Conservation (phyloP, 495 filamentous ascomycete genomes). For the Aspergillus avenaceus region DNA sequence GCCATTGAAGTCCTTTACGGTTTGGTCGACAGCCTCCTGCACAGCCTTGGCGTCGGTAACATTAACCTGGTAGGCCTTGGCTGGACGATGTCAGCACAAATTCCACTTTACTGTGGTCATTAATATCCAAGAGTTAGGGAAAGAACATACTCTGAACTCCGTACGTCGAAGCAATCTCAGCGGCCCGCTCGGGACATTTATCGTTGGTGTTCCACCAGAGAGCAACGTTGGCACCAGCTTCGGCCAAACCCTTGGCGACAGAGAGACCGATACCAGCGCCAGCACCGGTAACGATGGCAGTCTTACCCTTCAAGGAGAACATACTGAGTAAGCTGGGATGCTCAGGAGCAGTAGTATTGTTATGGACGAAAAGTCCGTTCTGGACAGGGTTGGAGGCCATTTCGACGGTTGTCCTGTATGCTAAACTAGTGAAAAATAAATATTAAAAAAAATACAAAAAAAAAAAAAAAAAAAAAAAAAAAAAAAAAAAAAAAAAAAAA, state of each 20-base stretch:
- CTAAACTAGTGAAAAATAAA: too few species aligned
- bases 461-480: not conserved
- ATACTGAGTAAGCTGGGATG: slow-evolving; percentile 65
- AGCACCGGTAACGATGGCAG: slow-evolving; percentile 79
- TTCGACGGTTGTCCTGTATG: slow-evolving; percentile 1
- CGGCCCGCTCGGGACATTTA: slow-evolving; percentile 64
- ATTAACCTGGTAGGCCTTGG: slow-evolving; percentile 73
- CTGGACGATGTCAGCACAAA: slow-evolving; percentile 32
- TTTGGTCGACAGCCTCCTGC: slow-evolving; percentile 49
- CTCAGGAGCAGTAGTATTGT: slow-evolving; percentile 56
- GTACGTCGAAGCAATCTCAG: slow-evolving; percentile 66
- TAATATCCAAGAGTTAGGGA: not conserved
- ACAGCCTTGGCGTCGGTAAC: slow-evolving; percentile 58
- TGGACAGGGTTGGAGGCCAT: slow-evolving; percentile 36
- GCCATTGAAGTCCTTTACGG: slow-evolving; percentile 65
- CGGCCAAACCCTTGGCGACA: slow-evolving; percentile 72
- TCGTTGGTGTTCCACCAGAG: slow-evolving; percentile 83
- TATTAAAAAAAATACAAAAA: not conserved
- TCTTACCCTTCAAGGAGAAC: slow-evolving; percentile 79
- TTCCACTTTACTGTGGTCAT: not conserved
- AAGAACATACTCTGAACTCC: slow-evolving; percentile 67
- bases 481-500: slow-evolving; percentile 3
- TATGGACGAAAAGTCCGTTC: slow-evolving; percentile 54
- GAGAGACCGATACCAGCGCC: slow-evolving; percentile 77
- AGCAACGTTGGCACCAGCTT: slow-evolving; percentile 83